These are phyloP conservation scores for Penicillium bovifimosum DNA, from an alignment of 495 filamentous ascomycete species.

Conservation along the genomic window DNA sequence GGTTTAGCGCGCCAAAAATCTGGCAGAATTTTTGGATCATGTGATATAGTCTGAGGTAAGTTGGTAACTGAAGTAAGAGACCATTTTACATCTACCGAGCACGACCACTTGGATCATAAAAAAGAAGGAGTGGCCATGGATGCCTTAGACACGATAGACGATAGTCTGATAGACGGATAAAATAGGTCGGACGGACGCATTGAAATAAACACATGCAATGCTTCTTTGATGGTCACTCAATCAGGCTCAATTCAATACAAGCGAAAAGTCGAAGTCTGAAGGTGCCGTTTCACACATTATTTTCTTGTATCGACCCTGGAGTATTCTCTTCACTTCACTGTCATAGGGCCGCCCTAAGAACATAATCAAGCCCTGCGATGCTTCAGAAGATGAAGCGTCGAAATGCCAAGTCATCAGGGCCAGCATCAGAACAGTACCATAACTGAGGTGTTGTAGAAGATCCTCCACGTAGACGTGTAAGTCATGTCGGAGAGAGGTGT, in stretches of 20 bases:
- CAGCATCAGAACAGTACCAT: background rate
- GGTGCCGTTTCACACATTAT: background rate
- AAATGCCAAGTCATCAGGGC: background rate
- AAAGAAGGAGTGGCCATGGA: too few relatives aligned
- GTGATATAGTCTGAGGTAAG: slow-evolving; percentile 23
- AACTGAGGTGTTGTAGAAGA: background rate
- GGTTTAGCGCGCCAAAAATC: too few relatives aligned
- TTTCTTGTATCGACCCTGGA: background rate
- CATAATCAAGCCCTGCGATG: background rate
- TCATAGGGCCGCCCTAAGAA: background rate
- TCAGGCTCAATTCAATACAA: background rate
- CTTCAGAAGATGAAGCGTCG: background rate
- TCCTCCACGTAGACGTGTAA: background rate
- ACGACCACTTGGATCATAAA: too few relatives aligned
- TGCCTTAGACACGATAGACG: too few relatives aligned
- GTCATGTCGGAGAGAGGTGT: background rate
- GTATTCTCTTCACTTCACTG: background rate
- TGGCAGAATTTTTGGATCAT: too few relatives aligned
- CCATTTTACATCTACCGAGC: too few relatives aligned
- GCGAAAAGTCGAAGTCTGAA: background rate
- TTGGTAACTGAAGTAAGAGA: too few relatives aligned
- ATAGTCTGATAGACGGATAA: too few relatives aligned
- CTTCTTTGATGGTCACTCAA: background rate
- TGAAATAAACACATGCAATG: too few relatives aligned
- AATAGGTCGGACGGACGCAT: too few relatives aligned